A percentile compares a stretch with the other conserved stretches of the same genome.
phyloP scores from a whole-genome alignment of 345 rosid genomes.

The Viola odorata region DNA sequence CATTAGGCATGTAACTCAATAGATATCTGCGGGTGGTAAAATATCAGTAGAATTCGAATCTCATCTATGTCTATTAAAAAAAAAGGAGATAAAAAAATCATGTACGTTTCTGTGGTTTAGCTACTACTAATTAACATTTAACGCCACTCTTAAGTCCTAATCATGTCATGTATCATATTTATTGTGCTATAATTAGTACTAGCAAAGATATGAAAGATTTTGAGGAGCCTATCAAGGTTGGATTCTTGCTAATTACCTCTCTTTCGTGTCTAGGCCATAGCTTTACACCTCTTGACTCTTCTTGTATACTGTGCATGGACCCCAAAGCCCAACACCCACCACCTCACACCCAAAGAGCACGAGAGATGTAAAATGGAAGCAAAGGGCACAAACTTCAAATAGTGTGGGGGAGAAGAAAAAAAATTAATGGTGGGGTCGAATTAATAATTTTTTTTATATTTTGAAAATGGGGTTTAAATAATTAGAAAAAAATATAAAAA shows the following conservation, averaged over 20 bases:
- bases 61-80: too few species aligned
- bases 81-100: conserved; percentile 17
- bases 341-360: conserved; percentile 4
- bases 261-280: conserved; percentile 1
- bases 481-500: neutral
- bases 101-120: neutral
- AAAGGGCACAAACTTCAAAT: conserved; percentile 37
- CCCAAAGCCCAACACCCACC: conserved; percentile 1
- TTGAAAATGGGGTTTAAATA: neutral
- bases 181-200: conserved; percentile 21
- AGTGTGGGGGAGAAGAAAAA: conserved; percentile 19
- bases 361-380: conserved; percentile 53
- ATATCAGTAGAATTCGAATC: too few species aligned
- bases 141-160: conserved; percentile 45
- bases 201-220: conserved; percentile 24
- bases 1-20: too few species aligned
- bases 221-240: conserved; percentile 17
- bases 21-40: too few species aligned
- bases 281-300: conserved; percentile 49
- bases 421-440: conserved; percentile 33
- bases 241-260: conserved; percentile 10
- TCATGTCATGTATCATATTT: conserved; percentile 27
- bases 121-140: conserved; percentile 19
- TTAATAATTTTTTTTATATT: neutral
- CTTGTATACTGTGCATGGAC: conserved; percentile 26